Evolutionary conservation across 2,329 filamentous ascomycete species (phyloP).

Genomic region (Coleophoma eucalyptorum): DNA sequence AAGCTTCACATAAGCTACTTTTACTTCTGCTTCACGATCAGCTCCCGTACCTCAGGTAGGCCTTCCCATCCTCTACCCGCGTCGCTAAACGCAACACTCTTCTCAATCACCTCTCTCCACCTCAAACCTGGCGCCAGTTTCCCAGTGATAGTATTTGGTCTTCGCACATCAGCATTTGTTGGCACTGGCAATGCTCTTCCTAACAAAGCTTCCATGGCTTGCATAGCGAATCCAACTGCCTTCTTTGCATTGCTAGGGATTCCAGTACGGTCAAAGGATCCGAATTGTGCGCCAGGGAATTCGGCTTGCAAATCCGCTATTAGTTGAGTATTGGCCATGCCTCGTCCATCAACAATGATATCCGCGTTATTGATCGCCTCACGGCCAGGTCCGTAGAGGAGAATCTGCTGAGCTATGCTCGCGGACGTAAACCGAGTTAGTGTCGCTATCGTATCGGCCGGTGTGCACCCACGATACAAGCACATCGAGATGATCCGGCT

Average conservation of each 20-base stretch:
- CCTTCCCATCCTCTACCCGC: conserved; percentile 27
- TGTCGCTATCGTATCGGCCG: conserved; percentile 25
- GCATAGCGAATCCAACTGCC: conserved; percentile 29
- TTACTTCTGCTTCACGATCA: conserved; percentile 22
- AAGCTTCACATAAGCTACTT: neutral
- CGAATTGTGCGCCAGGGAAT: conserved; percentile 23
- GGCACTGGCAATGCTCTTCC: conserved; percentile 26
- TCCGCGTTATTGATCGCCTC: conserved; percentile 25
- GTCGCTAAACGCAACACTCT: conserved; percentile 26
- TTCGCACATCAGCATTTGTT: conserved; percentile 25
- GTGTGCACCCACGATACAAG: conserved; percentile 18
- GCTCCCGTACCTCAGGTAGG: conserved; percentile 26
- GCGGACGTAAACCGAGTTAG: conserved; percentile 27
- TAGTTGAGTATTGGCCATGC: conserved; percentile 24
- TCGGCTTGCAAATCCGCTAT: conserved; percentile 24
- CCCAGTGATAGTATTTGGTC: conserved; percentile 28
- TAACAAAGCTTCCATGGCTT: conserved; percentile 28
- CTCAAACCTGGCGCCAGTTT: conserved; percentile 25
- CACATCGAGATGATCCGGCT: conserved; percentile 24
- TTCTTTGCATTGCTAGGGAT: conserved; percentile 28
- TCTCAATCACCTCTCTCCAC: conserved; percentile 28
- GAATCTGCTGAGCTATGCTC: conserved; percentile 26
- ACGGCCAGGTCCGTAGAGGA: conserved; percentile 23
- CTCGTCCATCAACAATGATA: conserved; percentile 25
- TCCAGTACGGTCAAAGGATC: conserved; percentile 26